Evolutionary conservation across 2,329 filamentous ascomycete genomes (phyloP).

Genomic region (Tolypocladium sp.): DNA sequence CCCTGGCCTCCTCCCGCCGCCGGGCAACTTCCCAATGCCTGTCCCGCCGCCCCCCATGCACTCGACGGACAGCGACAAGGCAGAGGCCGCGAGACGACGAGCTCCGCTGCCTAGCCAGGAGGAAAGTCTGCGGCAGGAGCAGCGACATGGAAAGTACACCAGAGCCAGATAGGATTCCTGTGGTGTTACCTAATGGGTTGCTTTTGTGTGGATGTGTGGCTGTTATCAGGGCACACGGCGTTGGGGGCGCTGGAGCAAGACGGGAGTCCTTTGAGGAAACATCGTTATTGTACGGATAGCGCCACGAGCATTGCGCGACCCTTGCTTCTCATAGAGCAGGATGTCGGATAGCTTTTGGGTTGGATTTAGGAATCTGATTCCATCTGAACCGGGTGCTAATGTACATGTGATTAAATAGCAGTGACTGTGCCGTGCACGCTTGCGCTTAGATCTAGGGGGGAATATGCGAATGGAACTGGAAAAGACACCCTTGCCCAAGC

Average conservation of each 20-base stretch:
- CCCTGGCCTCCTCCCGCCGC: conserved; percentile 34
- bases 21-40: conserved; percentile 22
- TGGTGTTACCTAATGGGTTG: not conserved
- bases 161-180: conserved; percentile 22
- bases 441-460: conserved; percentile 20
- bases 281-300: not conserved
- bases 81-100: conserved; percentile 35
- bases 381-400: not conserved
- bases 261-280: not conserved
- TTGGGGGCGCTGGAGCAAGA: not conserved
- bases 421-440: conserved; percentile 41
- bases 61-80: conserved; percentile 20
- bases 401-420: not conserved
- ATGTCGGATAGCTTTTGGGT: not conserved
- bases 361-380: not conserved
- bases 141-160: conserved; percentile 56
- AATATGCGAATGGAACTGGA: not conserved
- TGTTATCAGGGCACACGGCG: not conserved
- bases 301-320: not conserved
- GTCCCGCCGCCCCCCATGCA: conserved; percentile 30
- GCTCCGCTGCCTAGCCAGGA: conserved; percentile 75
- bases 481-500: not conserved
- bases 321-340: not conserved
- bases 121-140: conserved; percentile 71
- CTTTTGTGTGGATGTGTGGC: not conserved